Conservation (phyloP, 2,329 filamentous ascomycete genomes). For the Aspergillus novofumigatus region DNA sequence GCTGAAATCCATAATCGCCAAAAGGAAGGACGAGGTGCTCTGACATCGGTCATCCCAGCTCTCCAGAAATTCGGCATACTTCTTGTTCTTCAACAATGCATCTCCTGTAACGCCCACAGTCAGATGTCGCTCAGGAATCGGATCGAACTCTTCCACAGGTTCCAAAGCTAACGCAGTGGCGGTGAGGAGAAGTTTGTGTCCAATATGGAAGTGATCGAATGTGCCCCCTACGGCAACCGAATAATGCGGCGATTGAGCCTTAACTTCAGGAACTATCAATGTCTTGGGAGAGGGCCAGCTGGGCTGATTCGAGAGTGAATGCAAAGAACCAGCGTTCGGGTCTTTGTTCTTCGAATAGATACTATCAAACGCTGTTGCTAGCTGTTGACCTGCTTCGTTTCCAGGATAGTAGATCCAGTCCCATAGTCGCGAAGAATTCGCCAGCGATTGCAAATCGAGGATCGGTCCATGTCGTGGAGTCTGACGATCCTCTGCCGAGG, state of each 20-base stretch:
- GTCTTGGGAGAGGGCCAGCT: slow-evolving; percentile 19
- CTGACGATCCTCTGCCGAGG: slow-evolving; percentile 4
- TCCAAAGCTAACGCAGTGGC: slow-evolving; percentile 71
- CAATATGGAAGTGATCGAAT: slow-evolving; percentile 92
- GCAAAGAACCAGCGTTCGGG: slow-evolving; percentile 15
- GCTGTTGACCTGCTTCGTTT: slow-evolving; percentile 22
- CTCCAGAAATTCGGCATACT: slow-evolving; percentile 75
- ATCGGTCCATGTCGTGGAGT: slow-evolving; percentile 44
- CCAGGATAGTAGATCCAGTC: slow-evolving; percentile 29
- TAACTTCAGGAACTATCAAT: slow-evolving; percentile 20
- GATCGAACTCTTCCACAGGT: slow-evolving; percentile 35
- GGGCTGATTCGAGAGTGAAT: slow-evolving; percentile 18
- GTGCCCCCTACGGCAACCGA: slow-evolving; percentile 84
- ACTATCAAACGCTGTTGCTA: slow-evolving; percentile 33
- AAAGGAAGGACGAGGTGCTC: slow-evolving; percentile 67
- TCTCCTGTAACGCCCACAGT: slow-evolving; percentile 88
- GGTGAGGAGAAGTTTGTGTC: slow-evolving; percentile 94
- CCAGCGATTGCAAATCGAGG: slow-evolving; percentile 47
- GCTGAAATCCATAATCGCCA: slow-evolving; percentile 57
- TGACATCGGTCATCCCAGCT: slow-evolving; percentile 71
- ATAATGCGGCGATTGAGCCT: slow-evolving; percentile 40
- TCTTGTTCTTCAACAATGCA: slow-evolving; percentile 81
- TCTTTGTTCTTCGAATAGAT: slow-evolving; percentile 18
- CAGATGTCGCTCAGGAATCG: slow-evolving; percentile 51
- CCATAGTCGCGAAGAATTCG: slow-evolving; percentile 33